Conservation (phyloP, 2,329 filamentous ascomycete species). For the Malbranchea zuffiana region DNA sequence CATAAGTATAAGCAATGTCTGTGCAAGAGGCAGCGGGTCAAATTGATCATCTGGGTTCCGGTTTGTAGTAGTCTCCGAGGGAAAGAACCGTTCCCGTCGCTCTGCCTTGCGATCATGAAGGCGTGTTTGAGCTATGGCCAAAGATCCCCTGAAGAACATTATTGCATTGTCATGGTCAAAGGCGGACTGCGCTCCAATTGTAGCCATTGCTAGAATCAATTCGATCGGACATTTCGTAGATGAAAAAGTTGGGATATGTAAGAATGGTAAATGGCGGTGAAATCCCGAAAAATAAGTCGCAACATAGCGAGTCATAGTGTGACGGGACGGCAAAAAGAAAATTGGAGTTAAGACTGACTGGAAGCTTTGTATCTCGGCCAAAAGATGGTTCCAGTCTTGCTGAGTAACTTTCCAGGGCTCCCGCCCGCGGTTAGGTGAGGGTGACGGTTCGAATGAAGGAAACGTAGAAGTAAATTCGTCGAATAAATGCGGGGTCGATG, state of each 20-base stretch:
- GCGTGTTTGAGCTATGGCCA: too few relatives aligned
- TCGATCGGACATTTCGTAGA: conserved; percentile 38
- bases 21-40: conserved; percentile 31
- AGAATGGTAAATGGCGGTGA: conserved; percentile 42
- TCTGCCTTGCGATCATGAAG: too few relatives aligned
- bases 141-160: conserved; percentile 47
- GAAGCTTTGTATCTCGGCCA: conserved; percentile 36
- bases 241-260: conserved; percentile 40
- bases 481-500: too few relatives aligned
- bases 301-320: conserved; percentile 39
- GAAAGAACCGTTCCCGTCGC: conserved; percentile 40
- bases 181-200: conserved; percentile 39
- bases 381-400: conserved; percentile 35
- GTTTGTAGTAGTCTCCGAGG: conserved; percentile 17
- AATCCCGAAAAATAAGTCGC: conserved; percentile 42
- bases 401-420: conserved; percentile 40
- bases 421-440: conserved; percentile 37
- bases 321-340: conserved; percentile 39
- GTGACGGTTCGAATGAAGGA: conserved; percentile 36
- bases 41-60: conserved; percentile 21
- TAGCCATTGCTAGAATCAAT: conserved; percentile 41
- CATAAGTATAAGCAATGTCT: conserved; percentile 42
- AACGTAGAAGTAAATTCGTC: conserved; percentile 39
- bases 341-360: conserved; percentile 36
- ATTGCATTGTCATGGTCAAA: conserved; percentile 41